phyloP scores from a whole-genome alignment of 805 yeast species.

The Yarrowia keelungensis region DNA sequence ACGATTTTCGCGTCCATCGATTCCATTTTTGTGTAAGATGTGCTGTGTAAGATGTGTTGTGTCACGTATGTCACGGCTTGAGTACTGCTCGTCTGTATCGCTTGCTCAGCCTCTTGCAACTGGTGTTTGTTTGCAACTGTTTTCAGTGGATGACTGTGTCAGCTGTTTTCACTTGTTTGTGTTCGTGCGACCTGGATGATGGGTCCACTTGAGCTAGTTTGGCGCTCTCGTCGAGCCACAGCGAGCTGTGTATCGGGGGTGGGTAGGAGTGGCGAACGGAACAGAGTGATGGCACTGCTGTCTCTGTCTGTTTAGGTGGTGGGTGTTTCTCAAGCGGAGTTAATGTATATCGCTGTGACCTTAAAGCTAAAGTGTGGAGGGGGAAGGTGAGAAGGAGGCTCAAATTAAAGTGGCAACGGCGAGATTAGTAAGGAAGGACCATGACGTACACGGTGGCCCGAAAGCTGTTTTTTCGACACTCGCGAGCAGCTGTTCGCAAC shows the following conservation, averaged over 20 bases:
- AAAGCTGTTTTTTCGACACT: background rate
- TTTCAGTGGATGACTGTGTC: too few relatives aligned
- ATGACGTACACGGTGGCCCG: too few relatives aligned
- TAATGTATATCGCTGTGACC: slow-evolving; percentile 35
- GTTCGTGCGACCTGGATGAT: too few relatives aligned
- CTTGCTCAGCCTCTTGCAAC: too few relatives aligned
- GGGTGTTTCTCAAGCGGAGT: slow-evolving; percentile 10
- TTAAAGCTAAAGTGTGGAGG: slow-evolving; percentile 17
- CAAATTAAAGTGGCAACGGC: slow-evolving; percentile 26
- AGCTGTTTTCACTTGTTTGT: too few relatives aligned
- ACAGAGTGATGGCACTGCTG: background rate
- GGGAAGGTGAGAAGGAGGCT: background rate
- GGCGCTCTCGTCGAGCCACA: slow-evolving; percentile 6
- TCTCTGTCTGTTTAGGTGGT: slow-evolving; percentile 14
- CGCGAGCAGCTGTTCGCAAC: background rate
- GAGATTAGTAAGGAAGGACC: too few relatives aligned
- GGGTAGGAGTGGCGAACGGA: too few relatives aligned
- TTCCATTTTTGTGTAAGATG: background rate
- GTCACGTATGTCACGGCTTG: too few relatives aligned
- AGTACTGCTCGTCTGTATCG: too few relatives aligned
- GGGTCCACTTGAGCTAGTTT: background rate
- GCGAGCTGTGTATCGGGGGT: background rate
- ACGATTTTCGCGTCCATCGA: slow-evolving; percentile 50
- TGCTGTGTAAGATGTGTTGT: too few relatives aligned
- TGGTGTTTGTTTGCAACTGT: too few relatives aligned